Conservation (phyloP, 768 basidiomycete genomes). For the Lentinula sp. region DNA sequence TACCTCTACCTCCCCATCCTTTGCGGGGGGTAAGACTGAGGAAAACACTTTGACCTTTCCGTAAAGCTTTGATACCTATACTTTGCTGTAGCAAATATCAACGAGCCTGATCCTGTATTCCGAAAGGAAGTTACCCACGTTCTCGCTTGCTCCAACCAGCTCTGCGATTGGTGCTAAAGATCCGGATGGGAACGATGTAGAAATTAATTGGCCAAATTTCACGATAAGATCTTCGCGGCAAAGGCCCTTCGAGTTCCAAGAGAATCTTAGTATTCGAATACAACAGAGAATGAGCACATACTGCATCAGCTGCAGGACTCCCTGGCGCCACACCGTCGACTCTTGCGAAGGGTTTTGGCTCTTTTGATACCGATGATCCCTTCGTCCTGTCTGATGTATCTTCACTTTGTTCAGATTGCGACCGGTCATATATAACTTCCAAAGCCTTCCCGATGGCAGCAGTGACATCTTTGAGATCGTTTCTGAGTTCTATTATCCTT, state of each 20-base stretch:
- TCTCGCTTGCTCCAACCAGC: constrained; percentile 72
- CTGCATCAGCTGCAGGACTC: constrained; percentile 82
- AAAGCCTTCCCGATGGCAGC: constrained; percentile 63
- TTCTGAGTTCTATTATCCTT: constrained; percentile 73
- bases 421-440: constrained; percentile 58
- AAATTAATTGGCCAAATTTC: constrained; percentile 63
- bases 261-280: not conserved
- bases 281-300: constrained; percentile 22
- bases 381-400: not conserved
- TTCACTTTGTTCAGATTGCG: constrained; percentile 7
- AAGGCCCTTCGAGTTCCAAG: constrained; percentile 46
- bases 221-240: constrained; percentile 64
- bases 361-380: constrained; percentile 8
- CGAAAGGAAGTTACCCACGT: constrained; percentile 40
- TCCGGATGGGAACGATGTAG: constrained; percentile 42
- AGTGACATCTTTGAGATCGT: constrained; percentile 66
- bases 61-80: constrained; percentile 52
- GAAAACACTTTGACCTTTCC: constrained; percentile 36
- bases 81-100: constrained; percentile 37
- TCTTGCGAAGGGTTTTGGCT: constrained; percentile 51
- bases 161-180: constrained; percentile 65
- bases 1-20: constrained; percentile 85
- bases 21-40: constrained; percentile 61
- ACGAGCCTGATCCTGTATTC: not conserved
- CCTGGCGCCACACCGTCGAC: constrained; percentile 76